phyloP scores from a whole-genome alignment of 805 yeast species.

The Hanseniaspora lindneri region DNA sequence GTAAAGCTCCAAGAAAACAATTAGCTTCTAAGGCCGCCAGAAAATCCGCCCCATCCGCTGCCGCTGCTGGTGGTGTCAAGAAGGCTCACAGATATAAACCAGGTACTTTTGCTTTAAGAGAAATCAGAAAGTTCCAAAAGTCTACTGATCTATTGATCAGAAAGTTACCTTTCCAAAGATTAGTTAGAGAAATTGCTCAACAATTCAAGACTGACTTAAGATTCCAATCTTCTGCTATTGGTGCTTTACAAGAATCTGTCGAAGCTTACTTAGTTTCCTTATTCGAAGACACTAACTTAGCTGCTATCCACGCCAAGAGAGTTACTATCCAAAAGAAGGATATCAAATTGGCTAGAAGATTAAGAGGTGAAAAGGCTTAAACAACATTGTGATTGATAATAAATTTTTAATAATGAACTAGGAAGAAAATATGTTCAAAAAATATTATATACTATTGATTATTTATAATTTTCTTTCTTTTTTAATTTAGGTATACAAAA shows the following conservation, averaged over 20 bases:
- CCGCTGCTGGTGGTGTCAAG: constrained; percentile 63
- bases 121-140: constrained; percentile 94
- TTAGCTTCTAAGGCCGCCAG: constrained; percentile 86
- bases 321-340: constrained; percentile 98
- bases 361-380: constrained; percentile 91
- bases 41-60: constrained; percentile 77
- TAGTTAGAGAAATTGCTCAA: constrained; percentile 90
- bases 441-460: constrained; percentile 1
- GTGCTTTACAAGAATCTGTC: constrained; percentile 96
- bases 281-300: constrained; percentile 95
- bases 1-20: constrained; percentile 92
- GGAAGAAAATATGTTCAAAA: constrained; percentile 2
- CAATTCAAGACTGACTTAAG: constrained; percentile 87
- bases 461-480: constrained; percentile 12
- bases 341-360: constrained; percentile 93
- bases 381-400: constrained; percentile 16
- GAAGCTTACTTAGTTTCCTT: constrained; percentile 94
- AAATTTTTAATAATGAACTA: constrained; percentile 8
- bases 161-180: constrained; percentile 94
- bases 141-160: constrained; percentile 89
- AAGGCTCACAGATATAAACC: constrained; percentile 95
- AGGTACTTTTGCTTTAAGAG: constrained; percentile 93
- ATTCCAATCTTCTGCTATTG: constrained; percentile 94
- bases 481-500: constrained; percentile 16
- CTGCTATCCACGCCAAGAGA: constrained; percentile 98